Conservation (phyloP, 805 yeast species). For the Ogataea henricii region DNA sequence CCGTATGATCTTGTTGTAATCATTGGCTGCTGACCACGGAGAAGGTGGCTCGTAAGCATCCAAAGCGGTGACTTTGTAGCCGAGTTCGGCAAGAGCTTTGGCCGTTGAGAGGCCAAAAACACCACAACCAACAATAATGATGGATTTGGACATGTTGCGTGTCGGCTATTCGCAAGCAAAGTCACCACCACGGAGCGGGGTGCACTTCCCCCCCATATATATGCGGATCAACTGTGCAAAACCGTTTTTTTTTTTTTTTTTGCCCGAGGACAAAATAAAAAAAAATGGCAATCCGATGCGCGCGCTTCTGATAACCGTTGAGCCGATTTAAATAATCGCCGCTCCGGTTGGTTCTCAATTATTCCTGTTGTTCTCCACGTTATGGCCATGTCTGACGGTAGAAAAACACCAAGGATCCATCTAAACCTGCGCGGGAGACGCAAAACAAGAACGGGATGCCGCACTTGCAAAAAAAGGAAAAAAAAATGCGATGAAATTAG, state of each 20-base stretch:
- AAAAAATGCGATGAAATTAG: conserved; percentile 40
- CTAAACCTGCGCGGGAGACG: conserved; percentile 3
- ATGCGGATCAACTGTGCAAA: neutral
- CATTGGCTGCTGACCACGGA: conserved; percentile 36
- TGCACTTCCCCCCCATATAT: too few relatives aligned
- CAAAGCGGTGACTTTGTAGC: conserved; percentile 22
- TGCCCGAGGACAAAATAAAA: neutral
- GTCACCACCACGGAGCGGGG: too few relatives aligned
- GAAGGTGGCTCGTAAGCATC: conserved; percentile 37
- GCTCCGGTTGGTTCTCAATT: neutral
- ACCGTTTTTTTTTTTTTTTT: neutral
- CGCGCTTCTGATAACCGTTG: neutral
- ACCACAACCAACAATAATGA: conserved; percentile 35
- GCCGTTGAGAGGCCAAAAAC: conserved; percentile 39
- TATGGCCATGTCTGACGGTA: neutral
- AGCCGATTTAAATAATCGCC: too few relatives aligned
- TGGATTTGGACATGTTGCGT: neutral
- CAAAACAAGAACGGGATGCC: conserved; percentile 38
- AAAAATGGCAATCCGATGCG: neutral
- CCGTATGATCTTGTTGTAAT: conserved; percentile 37
- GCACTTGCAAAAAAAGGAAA: conserved; percentile 45
- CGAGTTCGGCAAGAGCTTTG: conserved; percentile 24
- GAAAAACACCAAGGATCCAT: neutral
- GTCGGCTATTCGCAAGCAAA: too few relatives aligned
- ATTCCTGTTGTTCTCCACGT: neutral